Conservation (phyloP, 2,329 filamentous ascomycete species). For the Aspergillus udagawae region DNA sequence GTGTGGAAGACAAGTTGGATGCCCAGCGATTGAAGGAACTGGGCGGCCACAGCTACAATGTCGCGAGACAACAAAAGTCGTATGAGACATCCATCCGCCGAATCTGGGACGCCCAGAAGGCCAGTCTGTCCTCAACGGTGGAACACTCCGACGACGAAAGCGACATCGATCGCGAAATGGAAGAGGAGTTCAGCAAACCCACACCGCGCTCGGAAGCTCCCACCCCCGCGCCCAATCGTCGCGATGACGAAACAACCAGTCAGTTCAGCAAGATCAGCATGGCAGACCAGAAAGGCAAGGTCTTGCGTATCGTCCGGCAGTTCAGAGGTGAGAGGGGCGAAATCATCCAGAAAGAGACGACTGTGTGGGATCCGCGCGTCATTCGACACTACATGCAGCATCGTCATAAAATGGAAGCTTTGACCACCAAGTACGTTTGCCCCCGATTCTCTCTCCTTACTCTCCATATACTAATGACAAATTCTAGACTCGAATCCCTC, state of each 20-base stretch:
- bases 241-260: constrained; percentile 72
- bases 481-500: constrained; percentile 53
- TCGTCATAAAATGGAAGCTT: constrained; percentile 65
- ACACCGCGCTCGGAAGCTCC: constrained; percentile 65
- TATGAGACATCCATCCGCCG: constrained; percentile 88
- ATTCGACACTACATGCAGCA: constrained; percentile 84
- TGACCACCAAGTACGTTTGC: constrained; percentile 65
- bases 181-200: constrained; percentile 47
- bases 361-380: constrained; percentile 75
- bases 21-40: constrained; percentile 65
- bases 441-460: neutral
- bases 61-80: constrained; percentile 85
- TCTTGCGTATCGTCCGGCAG: constrained; percentile 69
- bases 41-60: constrained; percentile 94
- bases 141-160: constrained; percentile 72
- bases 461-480: constrained; percentile 4
- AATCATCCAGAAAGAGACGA: constrained; percentile 54
- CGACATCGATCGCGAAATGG: constrained; percentile 54
- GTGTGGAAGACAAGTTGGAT: constrained; percentile 80
- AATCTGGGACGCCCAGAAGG: constrained; percentile 87
- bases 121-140: constrained; percentile 67
- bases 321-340: constrained; percentile 62
- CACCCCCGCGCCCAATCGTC: constrained; percentile 53
- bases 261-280: constrained; percentile 71
- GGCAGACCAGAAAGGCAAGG: constrained; percentile 64